Percentiles rank a stretch among this genome's conserved stretches.
Evolutionary conservation across 306 rosid genomes (phyloP).

Genomic region (Medicago lupulina): DNA sequence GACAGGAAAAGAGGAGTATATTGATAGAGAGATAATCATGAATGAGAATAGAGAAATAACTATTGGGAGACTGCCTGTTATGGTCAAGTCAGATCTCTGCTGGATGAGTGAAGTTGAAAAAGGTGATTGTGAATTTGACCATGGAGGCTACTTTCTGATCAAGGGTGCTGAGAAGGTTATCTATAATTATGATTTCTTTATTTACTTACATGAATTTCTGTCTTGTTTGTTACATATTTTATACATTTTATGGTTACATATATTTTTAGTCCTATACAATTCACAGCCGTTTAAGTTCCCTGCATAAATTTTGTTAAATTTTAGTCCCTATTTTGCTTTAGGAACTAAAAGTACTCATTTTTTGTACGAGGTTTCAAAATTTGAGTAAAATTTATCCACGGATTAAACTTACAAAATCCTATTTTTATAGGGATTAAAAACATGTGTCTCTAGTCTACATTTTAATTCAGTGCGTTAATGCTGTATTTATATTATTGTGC

Average conservation of each 20-base stretch:
- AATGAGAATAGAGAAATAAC: slow-evolving; percentile 61
- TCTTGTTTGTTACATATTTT: neutral
- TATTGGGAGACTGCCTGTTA: slow-evolving; percentile 85
- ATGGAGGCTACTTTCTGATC: slow-evolving; percentile 87
- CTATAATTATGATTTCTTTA: neutral
- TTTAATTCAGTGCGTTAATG: slow-evolving; percentile 15
- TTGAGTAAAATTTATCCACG: too few species aligned
- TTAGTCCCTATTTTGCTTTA: neutral
- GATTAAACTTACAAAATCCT: too few species aligned
- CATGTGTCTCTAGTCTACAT: neutral
- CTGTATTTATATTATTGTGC: neutral
- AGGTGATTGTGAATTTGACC: slow-evolving; percentile 85
- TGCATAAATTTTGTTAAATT: neutral
- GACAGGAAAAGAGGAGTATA: slow-evolving; percentile 69
- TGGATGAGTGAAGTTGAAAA: slow-evolving; percentile 80
- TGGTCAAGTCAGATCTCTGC: slow-evolving; percentile 92
- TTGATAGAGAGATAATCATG: slow-evolving; percentile 49
- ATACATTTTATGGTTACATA: neutral
- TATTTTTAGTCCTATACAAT: neutral
- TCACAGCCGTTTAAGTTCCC: neutral
- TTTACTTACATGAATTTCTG: slow-evolving; percentile 3
- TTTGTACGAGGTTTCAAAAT: neutral
- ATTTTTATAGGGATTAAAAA: neutral
- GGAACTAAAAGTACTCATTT: neutral
- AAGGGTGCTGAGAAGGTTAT: slow-evolving; percentile 97